Percentiles rank a stretch among this genome's conserved stretches.
phyloP scores from a whole-genome alignment of 805 yeast species.

The Vanderwaltozyma yarrowii region DNA sequence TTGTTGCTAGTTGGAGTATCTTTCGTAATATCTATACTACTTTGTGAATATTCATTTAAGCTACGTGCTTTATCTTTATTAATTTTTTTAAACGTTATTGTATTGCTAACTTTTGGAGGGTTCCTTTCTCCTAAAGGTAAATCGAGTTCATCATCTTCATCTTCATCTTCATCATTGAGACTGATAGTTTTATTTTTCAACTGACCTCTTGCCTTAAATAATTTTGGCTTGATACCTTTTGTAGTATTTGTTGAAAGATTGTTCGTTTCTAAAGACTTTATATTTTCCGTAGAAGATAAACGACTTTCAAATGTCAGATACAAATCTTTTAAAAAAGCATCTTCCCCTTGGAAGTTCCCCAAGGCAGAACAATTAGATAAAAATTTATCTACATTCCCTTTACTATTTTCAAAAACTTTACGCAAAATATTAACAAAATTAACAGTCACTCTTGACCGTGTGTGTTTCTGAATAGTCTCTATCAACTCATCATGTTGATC shows the following conservation, averaged over 20 bases:
- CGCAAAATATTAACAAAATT: constrained; percentile 15
- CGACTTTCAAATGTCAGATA: neutral
- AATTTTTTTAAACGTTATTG: constrained; percentile 6
- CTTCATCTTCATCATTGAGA: constrained; percentile 1
- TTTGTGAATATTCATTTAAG: constrained; percentile 13
- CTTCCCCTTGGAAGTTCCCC: constrained; percentile 18
- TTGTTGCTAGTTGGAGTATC: neutral
- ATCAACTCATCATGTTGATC: neutral
- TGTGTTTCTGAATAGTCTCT: constrained; percentile 14
- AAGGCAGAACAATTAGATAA: constrained; percentile 16
- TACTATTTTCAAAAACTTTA: constrained; percentile 11
- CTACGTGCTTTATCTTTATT: constrained; percentile 13
- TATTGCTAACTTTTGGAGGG: too few species aligned
- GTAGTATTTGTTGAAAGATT: too few species aligned
- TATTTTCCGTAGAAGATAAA: too few species aligned
- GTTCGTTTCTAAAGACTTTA: too few species aligned
- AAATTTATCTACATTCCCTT: constrained; percentile 9
- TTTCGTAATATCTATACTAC: neutral
- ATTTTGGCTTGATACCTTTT: neutral
- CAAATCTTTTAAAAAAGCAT: constrained; percentile 7
- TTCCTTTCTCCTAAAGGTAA: too few species aligned
- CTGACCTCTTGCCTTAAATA: too few species aligned
- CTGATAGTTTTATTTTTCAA: neutral
- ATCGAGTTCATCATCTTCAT: constrained; percentile 1
- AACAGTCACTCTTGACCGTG: constrained; percentile 13